These are phyloP conservation scores for Geotrichum cucujoidarum DNA, from an alignment of 1,139 yeast genomes.

Conservation along the genomic window DNA sequence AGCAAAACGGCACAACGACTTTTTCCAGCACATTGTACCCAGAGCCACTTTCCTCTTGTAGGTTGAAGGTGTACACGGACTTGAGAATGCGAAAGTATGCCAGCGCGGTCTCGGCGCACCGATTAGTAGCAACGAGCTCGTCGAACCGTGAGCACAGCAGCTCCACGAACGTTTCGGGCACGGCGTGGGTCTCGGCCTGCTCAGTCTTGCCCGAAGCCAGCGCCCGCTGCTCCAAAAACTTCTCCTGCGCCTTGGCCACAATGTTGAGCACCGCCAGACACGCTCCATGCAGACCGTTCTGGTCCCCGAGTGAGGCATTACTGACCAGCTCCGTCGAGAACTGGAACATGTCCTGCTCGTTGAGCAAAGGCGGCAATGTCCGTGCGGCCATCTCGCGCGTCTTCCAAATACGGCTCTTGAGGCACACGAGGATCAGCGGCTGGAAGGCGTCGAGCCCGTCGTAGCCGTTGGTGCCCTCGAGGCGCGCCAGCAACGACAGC, in stretches of 20 bases:
- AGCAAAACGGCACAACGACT: constrained; percentile 16
- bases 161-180: constrained; percentile 20
- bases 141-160: constrained; percentile 24
- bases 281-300: constrained; percentile 56
- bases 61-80: constrained; percentile 8
- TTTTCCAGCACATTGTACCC: constrained; percentile 7
- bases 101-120: constrained; percentile 37
- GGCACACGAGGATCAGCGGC: constrained; percentile 44
- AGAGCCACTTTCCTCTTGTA: neutral
- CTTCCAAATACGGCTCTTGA: constrained; percentile 63
- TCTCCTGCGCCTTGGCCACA: constrained; percentile 11
- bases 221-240: constrained; percentile 1
- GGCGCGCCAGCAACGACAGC: constrained; percentile 60
- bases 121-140: constrained; percentile 31
- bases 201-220: constrained; percentile 20
- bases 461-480: constrained; percentile 56
- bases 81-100: constrained; percentile 38
- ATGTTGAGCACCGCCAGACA: constrained; percentile 42
- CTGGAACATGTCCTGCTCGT: constrained; percentile 33
- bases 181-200: neutral
- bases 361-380: constrained; percentile 52
- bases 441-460: constrained; percentile 49
- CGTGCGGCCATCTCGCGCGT: constrained; percentile 81
- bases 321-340: constrained; percentile 22
- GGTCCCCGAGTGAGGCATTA: constrained; percentile 25